Conservation (phyloP, 192 early-diverging fungal genomes). For the Gonapodya prolifera region DNA sequence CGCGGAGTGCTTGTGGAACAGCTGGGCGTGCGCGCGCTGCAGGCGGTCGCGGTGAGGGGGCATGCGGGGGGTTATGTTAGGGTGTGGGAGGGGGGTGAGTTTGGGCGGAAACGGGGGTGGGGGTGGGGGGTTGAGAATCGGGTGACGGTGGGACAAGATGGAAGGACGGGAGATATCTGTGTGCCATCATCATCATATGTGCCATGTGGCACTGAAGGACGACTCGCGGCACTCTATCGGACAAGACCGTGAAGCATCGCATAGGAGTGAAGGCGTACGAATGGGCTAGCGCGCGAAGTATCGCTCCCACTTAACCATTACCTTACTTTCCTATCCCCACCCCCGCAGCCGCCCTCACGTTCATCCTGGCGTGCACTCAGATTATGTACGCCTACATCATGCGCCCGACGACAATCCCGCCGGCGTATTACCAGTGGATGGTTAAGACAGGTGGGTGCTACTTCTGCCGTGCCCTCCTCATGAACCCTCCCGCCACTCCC, state of each 20-base stretch:
- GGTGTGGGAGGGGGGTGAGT: background rate
- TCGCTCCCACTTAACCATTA: no score
- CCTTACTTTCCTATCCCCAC: background rate
- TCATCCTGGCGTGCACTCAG: background rate
- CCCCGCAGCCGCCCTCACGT: background rate
- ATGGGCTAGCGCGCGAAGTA: no score
- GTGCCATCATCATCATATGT: no score
- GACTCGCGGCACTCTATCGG: no score
- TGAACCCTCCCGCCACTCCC: background rate
- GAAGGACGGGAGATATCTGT: no score
- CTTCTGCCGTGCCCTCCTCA: background rate
- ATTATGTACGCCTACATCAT: constrained; percentile 8
- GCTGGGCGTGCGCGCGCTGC: background rate
- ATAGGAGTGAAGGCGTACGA: no score
- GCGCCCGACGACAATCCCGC: background rate
- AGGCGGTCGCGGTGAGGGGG: background rate
- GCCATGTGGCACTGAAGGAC: no score
- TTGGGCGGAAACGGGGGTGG: no score
- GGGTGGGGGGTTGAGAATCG: no score
- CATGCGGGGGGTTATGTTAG: background rate
- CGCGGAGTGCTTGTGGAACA: background rate
- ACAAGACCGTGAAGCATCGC: no score
- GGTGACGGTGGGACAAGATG: no score
- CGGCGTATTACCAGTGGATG: constrained; percentile 4
- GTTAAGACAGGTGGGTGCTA: background rate